Base-by-base conservation (phyloP, 805 yeast species). In the Scheffersomyces amazonensis region DNA sequence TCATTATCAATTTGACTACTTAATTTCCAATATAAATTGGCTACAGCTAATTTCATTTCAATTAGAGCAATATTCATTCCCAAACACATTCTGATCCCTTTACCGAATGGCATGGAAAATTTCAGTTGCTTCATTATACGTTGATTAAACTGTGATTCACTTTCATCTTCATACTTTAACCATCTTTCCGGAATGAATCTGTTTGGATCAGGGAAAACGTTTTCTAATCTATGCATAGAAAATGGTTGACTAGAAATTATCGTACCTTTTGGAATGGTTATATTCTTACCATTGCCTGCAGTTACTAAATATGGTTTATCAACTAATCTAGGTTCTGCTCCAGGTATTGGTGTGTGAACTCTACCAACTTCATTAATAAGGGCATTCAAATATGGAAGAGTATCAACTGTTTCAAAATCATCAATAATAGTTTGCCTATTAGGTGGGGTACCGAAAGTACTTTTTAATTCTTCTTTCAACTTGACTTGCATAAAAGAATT, bases 81-180 rank as follows among this genome's bases (percentile, higher is more conserved):
- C 37, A 82, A 62, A 50, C 91, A 83, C 88, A 82, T 81, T 45
- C 88, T 62, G 16, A 80, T 68, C 2, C 90, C 91, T 29, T 79
- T 75, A 1, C 90, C 89, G 62, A 84, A 83, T 1, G 84, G 80
- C 71, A 82, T 73, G 69, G 81, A 74, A 47, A 68, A 66, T 36
- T 64, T 69, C 40, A 69, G 66, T 77, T 80, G 81, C 7, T 37
- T 38, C 37, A 60, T 68, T 23, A 73, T 49, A 28, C 81, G 51
- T 5, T 40, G 44, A 5, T 50, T 50, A 50, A 53, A 73, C 3
- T 58, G 64, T 2, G 30, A 47, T 2, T 36, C 47, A 12, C 58
- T 37, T 48, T 74, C 79, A 24, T 52, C 48, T 2, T 49, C 53
- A 23, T 58, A 54, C 37, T 52, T 54, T 6, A 80, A 48, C 91